Conservation (phyloP, 2,329 filamentous ascomycete species). For the Teratosphaeria gauchensis region DNA sequence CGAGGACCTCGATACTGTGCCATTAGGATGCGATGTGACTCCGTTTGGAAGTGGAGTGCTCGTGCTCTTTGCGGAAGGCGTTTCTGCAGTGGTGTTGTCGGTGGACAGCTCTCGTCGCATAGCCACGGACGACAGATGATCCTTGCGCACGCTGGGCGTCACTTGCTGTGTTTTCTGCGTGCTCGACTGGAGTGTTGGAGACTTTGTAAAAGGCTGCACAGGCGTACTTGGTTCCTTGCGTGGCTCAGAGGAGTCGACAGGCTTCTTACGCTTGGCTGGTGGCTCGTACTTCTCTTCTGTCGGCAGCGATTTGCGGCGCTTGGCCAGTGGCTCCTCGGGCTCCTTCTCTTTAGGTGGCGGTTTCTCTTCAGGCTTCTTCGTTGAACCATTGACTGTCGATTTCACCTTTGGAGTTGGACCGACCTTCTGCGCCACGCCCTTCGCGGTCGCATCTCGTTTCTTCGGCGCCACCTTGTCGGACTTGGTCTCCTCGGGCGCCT, state of each 20-base stretch:
- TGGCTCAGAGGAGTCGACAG: conserved; percentile 5
- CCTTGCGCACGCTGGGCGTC: conserved; percentile 19
- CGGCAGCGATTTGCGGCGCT: conserved; percentile 3
- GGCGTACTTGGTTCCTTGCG: conserved; percentile 17
- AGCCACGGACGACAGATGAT: conserved; percentile 14
- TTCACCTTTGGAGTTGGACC: conserved; percentile 5
- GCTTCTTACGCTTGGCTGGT: conserved; percentile 17
- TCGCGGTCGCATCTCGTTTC: conserved; percentile 9
- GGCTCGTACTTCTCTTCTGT: conserved; percentile 8
- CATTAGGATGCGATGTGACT: conserved; percentile 5
- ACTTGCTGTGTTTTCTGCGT: conserved; percentile 15
- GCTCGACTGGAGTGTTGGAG: conserved; percentile 10
- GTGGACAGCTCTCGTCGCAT: conserved; percentile 17
- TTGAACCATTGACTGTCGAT: conserved; percentile 1
- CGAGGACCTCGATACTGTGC: neutral
- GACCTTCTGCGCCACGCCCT: conserved; percentile 24
- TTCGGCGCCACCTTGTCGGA: conserved; percentile 3
- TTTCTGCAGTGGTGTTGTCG: conserved; percentile 14
- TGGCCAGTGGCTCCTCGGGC: neutral
- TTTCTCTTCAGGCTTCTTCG: neutral
- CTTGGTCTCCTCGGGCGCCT: conserved; percentile 6
- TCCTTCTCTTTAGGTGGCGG: neutral
- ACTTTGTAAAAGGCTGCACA: conserved; percentile 11
- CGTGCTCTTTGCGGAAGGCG: conserved; percentile 13
- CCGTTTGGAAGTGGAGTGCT: conserved; percentile 13